Base-by-base conservation (phyloP, 2,329 filamentous ascomycete genomes). In the Colletotrichum sp. region DNA sequence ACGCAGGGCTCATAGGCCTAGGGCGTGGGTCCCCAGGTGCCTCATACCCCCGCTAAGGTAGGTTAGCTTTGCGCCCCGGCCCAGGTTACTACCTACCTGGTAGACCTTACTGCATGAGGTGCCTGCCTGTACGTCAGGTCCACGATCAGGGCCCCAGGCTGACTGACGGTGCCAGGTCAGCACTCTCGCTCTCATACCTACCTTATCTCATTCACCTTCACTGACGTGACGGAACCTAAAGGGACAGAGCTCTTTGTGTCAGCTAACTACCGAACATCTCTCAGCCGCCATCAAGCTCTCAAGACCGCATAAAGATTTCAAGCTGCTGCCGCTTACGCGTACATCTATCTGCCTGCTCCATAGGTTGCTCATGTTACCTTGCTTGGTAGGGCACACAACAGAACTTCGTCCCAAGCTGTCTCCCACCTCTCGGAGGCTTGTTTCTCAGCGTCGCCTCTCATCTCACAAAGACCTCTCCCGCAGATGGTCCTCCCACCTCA, bases 401-500 rank as follows among this genome's bases (percentile, higher is more conserved):
- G 44, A 49, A n/a, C 39, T 49, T n/a, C 39, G 39, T 49, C 18
- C 28, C 16, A 34, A 30, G 30, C 26, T 34, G n/a, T n/a, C 18
- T 34, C 16, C n/a, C 59, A n/a, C n/a, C 34, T 12, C 30, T 34
- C 30, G 21, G 10, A 36, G 30, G 9, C 12, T 64, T 21, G 21
- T 16, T 10, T 6, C 15, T n/a, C 34, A 64, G 13, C 65, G 13
- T 30, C n/a, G 34, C 24, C 15, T 39, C n/a, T 10, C 26, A 62
- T 26, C 39, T 63, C 9, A 39, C 18, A n/a, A 32, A 49, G 39
- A 21, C 52, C 24, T 62, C 21, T 52, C 44, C n/a, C n/a, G 28
- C 62, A 75, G 52, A 77, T 77, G 75, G 75, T 75, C 52, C 66
- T 75, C 60, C 75, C 66, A 28, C 72, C 75, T 30, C 13, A 71